Evolutionary conservation across 2,329 filamentous ascomycete species (phyloP).

Genomic region (Fusarium sp.): DNA sequence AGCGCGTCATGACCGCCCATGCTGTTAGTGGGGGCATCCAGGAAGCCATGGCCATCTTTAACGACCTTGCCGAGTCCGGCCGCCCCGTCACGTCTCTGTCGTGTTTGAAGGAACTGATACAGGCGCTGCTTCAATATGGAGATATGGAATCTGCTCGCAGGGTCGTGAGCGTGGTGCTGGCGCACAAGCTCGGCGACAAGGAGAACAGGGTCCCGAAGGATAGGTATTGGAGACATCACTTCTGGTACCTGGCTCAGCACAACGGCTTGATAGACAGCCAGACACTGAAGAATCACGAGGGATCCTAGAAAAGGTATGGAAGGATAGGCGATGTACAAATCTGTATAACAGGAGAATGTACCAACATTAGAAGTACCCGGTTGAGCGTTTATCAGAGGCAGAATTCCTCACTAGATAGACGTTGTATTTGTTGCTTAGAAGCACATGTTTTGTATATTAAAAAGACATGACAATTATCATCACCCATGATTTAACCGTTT

Average conservation of each 20-base stretch:
- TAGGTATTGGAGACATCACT: slow-evolving; percentile 64
- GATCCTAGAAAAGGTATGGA: background rate
- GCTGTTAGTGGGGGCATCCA: slow-evolving; percentile 66
- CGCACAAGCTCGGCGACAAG: slow-evolving; percentile 46
- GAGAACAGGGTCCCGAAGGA: slow-evolving; percentile 38
- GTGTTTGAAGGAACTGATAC: slow-evolving; percentile 62
- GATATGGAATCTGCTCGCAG: slow-evolving; percentile 50
- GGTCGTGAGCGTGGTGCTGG: slow-evolving; percentile 53
- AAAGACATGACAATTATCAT: slow-evolving; percentile 11
- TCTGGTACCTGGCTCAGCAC: slow-evolving; percentile 64
- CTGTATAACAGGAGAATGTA: slow-evolving; percentile 7
- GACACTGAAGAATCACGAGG: slow-evolving; percentile 12
- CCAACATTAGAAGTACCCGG: slow-evolving; percentile 3
- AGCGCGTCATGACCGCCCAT: slow-evolving; percentile 78
- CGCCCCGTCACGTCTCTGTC: slow-evolving; percentile 60
- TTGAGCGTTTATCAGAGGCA: slow-evolving; percentile 38
- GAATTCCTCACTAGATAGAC: slow-evolving; percentile 38
- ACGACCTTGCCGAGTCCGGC: slow-evolving; percentile 58
- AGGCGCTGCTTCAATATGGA: slow-evolving; percentile 47
- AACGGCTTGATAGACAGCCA: slow-evolving; percentile 55
- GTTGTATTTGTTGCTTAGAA: slow-evolving; percentile 19
- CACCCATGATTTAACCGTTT: slow-evolving; percentile 11
- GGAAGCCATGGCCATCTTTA: slow-evolving; percentile 65
- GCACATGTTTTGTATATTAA: slow-evolving; percentile 34
- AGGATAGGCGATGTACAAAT: background rate